Conservation (phyloP, 352 stramenopile species). For the Pythium volutum region DNA sequence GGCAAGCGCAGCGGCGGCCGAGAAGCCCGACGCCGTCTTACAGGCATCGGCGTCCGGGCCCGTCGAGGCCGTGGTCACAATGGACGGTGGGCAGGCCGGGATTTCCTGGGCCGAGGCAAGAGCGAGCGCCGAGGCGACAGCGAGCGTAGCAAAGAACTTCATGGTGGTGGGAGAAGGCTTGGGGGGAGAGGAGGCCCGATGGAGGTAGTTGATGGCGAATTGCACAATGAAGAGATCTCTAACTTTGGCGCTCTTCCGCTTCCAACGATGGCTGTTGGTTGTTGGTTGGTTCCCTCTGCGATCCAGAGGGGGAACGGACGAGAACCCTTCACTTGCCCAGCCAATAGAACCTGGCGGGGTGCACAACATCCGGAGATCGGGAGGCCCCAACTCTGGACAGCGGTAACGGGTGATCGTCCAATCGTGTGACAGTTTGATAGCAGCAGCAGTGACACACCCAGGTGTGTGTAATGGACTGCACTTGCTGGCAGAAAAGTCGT, state of each 20-base stretch:
- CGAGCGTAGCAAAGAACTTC: conserved; percentile 20
- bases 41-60: conserved; percentile 6
- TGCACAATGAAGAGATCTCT: conserved; percentile 15
- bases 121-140: conserved; percentile 13
- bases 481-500: no score
- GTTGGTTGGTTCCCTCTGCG: no score
- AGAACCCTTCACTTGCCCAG: no score
- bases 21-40: conserved; percentile 3
- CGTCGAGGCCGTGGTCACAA: conserved; percentile 2
- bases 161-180: conserved; percentile 9
- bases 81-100: conserved; percentile 2
- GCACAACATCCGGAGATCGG: not conserved
- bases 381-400: not conserved
- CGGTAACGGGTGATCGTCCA: not conserved
- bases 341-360: not conserved
- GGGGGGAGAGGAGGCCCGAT: not conserved
- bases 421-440: no score
- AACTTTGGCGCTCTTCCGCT: not conserved
- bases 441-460: not conserved
- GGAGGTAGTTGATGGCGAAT: conserved; percentile 20
- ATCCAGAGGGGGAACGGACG: no score
- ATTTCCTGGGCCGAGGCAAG: conserved; percentile 8
- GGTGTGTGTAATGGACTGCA: not conserved
- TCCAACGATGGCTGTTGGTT: no score
- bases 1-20: not conserved